Conservation (phyloP, 352 stramenopile genomes). For the Pseudoperonospora humuli region DNA sequence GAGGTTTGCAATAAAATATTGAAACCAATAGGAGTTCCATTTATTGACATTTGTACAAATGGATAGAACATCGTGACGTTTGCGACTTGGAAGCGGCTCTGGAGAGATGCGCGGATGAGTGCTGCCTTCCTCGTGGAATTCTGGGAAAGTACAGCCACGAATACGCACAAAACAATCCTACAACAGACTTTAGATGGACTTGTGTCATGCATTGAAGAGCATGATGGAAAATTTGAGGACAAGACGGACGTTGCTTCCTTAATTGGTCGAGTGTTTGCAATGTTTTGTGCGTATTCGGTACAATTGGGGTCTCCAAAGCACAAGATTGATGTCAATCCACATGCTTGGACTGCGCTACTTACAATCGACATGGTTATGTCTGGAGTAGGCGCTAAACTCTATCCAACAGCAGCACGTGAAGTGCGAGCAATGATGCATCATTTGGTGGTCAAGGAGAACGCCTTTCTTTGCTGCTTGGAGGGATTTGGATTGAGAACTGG, state of each 20-base stretch:
- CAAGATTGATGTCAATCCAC: constrained; percentile 53
- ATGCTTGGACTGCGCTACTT: constrained; percentile 34
- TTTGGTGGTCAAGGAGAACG: constrained; percentile 40
- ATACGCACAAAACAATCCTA: constrained; percentile 48
- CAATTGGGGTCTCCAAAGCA: constrained; percentile 48
- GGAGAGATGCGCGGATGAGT: constrained; percentile 36
- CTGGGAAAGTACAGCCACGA: constrained; percentile 52
- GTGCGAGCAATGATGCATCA: constrained; percentile 41
- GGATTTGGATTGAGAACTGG: constrained; percentile 27
- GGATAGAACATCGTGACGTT: constrained; percentile 30
- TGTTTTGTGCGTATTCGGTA: constrained; percentile 58
- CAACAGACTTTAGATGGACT: constrained; percentile 43
- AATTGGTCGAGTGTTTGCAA: constrained; percentile 41
- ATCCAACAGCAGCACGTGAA: constrained; percentile 25
- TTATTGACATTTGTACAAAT: not conserved
- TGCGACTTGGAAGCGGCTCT: constrained; percentile 41
- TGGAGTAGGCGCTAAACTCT: constrained; percentile 11
- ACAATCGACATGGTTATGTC: constrained; percentile 29
- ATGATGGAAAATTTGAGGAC: constrained; percentile 17
- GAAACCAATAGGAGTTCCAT: too few species aligned
- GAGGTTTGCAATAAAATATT: constrained; percentile 5
- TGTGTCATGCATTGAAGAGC: constrained; percentile 28
- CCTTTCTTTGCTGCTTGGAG: constrained; percentile 57
- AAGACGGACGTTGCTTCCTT: constrained; percentile 14
- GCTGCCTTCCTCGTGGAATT: constrained; percentile 70